Evolutionary conservation across 2,329 filamentous ascomycete genomes (phyloP), one percentile per base, ranked within the genome.

Genomic region (Zasmidium citrigriseum): DNA sequence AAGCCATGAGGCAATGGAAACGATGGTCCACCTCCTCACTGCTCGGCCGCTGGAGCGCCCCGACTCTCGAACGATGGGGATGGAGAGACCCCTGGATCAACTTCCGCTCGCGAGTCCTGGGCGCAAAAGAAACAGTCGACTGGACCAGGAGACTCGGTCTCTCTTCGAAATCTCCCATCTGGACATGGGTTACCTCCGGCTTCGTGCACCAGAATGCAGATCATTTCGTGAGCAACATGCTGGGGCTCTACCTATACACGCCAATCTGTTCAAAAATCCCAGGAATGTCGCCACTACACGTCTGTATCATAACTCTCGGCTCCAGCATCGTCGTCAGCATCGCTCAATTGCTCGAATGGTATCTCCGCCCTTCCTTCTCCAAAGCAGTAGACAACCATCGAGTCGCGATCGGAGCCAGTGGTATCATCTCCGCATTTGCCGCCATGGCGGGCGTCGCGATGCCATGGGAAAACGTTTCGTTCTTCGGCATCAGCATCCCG

Each of bases 151-250:
- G 25, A 10, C n/a, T 34, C 16, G 21, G 48, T 14, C 21, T 51
- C 7, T 51, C 48, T 5, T 20, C 48, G 9, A 34, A 2, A 22
- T 16, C 22, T 27, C 48, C 48, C 3, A 5, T 51, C 4, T 63
- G 53, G 52, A 63, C 57, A 11, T 44, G 59, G 21, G 12, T 63
- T 4, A 63, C 57, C 4, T 41, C 51, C n/a, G 54, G 54, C 44
- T 60, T 63, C 58, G 34, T 54, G 16, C 60, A 63, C 55, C 10
- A 56, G 18, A 29, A 58, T 16, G 7, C 29, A 9, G 38, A 16
- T 22, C 58, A 60, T 29, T 34, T 60, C 2, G 10, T 54, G 4
- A 41, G 29, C 10, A 62, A 57, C 34, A 41, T 58, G 58, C 38
- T 58, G n/a, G 49, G 20, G n/a, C 46, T 60, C 0, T 34, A n/a